phyloP scores from a whole-genome alignment of 176 grass and related monocot genomes.

The Bromus sterilis region DNA sequence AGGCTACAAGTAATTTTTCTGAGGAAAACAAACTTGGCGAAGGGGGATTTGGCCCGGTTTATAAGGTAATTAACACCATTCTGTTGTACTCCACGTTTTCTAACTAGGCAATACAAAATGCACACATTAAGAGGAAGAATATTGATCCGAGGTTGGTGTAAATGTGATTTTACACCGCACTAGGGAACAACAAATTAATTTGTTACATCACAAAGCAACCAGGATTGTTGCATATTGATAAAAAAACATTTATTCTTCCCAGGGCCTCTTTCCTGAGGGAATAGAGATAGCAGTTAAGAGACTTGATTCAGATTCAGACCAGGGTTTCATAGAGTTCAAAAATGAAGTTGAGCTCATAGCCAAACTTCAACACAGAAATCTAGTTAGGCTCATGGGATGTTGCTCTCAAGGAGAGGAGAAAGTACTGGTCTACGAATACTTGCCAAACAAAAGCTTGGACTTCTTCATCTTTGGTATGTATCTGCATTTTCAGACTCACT shows the following conservation, averaged over 20 bases:
- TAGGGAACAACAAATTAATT: neutral
- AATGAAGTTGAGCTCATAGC: slow-evolving; percentile 15
- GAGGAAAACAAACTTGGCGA: neutral
- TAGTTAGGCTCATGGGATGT: slow-evolving; percentile 4
- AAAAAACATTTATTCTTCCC: neutral
- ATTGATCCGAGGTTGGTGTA: neutral
- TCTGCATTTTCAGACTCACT: neutral
- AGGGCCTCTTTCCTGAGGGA: neutral
- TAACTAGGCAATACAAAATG: neutral
- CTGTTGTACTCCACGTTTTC: neutral
- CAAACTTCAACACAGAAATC: slow-evolving; percentile 9
- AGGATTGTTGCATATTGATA: neutral
- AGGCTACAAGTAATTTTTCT: neutral
- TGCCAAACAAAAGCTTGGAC: slow-evolving; percentile 74
- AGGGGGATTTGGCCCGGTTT: neutral
- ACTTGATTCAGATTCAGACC: neutral
- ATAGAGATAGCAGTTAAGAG: slow-evolving; percentile 4
- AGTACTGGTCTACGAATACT: slow-evolving; percentile 54
- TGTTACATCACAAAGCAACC: slow-evolving; percentile 8
- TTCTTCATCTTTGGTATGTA: slow-evolving; percentile 52
- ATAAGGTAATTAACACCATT: neutral
- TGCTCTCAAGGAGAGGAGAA: slow-evolving; percentile 48
- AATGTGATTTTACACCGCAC: neutral
- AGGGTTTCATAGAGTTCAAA: slow-evolving; percentile 13
- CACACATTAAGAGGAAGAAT: neutral